Evolutionary conservation across 1,284 basidiomycete genomes (phyloP).

Genomic region (Rhodotorula sp.): DNA sequence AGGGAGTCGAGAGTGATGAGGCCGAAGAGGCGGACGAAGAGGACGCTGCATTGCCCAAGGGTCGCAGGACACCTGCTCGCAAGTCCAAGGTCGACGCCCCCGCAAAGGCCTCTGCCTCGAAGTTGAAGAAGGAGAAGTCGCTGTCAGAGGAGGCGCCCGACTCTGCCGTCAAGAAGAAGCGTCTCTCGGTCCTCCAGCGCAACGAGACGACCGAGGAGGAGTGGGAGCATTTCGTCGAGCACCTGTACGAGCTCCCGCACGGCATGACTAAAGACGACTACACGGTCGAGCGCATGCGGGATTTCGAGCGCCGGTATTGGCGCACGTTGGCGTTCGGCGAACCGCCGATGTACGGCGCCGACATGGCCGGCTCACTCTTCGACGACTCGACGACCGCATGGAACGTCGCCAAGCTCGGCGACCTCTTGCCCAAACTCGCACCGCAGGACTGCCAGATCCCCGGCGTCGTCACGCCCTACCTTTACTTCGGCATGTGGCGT

Average conservation of each 20-base stretch:
- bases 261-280: slow-evolving; percentile 60
- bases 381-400: slow-evolving; percentile 75
- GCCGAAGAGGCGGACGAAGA: slow-evolving; percentile 40
- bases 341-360: slow-evolving; percentile 94
- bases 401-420: slow-evolving; percentile 91
- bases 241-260: slow-evolving; percentile 38
- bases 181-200: slow-evolving; percentile 13
- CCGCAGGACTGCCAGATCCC: slow-evolving; percentile 65
- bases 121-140: not conserved
- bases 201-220: slow-evolving; percentile 37
- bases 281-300: slow-evolving; percentile 76
- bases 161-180: slow-evolving; percentile 10
- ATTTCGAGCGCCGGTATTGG: slow-evolving; percentile 90
- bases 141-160: not conserved
- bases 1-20: slow-evolving; percentile 53
- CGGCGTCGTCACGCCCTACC: slow-evolving; percentile 94
- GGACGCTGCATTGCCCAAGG: slow-evolving; percentile 42
- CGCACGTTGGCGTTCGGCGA: slow-evolving; percentile 81
- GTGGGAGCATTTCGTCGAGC: slow-evolving; percentile 38
- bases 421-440: slow-evolving; percentile 75
- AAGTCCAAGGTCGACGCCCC: slow-evolving; percentile 3
- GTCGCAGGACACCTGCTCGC: slow-evolving; percentile 10
- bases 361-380: slow-evolving; percentile 87
- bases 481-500: slow-evolving; percentile 99
- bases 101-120: not conserved